These are phyloP conservation scores for Warburgia ugandensis DNA, from an alignment of 164 flowering plant genomes.

Conservation along the genomic window DNA sequence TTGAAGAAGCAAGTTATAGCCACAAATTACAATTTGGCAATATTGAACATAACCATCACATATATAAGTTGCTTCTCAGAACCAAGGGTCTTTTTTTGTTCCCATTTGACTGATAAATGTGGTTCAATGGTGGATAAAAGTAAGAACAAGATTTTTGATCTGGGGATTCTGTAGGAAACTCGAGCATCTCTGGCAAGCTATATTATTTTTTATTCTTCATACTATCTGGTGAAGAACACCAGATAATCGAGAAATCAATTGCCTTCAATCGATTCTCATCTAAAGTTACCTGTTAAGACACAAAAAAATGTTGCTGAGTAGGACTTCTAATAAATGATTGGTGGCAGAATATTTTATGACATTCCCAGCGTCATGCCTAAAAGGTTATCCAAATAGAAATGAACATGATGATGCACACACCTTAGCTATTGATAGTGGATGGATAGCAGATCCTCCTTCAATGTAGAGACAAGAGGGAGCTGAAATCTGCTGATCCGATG, in stretches of 20 bases:
- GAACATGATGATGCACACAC: too few relatives aligned
- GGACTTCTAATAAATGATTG: neutral
- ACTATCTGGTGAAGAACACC: slow-evolving; percentile 75
- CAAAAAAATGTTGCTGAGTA: slow-evolving; percentile 2
- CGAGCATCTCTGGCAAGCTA: slow-evolving; percentile 75
- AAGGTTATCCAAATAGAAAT: too few relatives aligned
- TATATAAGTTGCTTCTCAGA: slow-evolving; percentile 72
- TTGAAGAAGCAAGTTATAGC: too few relatives aligned
- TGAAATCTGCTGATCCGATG: too few relatives aligned
- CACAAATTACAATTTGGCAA: too few relatives aligned
- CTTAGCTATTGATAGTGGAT: slow-evolving; percentile 69
- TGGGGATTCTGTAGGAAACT: slow-evolving; percentile 78
- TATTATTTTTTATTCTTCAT: slow-evolving; percentile 44
- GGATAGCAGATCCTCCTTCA: slow-evolving; percentile 68
- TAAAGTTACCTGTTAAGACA: slow-evolving; percentile 55
- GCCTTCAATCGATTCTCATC: slow-evolving; percentile 38
- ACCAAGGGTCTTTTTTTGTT: slow-evolving; percentile 86
- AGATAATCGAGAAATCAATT: slow-evolving; percentile 49
- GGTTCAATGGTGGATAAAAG: slow-evolving; percentile 85
- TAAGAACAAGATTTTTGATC: slow-evolving; percentile 89
- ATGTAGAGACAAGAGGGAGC: slow-evolving; percentile 42
- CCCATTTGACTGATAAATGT: slow-evolving; percentile 43
- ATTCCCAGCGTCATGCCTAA: too few relatives aligned
- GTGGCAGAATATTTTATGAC: too few relatives aligned
- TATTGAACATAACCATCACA: too few relatives aligned